Base-by-base conservation (phyloP, 148 eudicot species). In the Nepenthes gracilis region DNA sequence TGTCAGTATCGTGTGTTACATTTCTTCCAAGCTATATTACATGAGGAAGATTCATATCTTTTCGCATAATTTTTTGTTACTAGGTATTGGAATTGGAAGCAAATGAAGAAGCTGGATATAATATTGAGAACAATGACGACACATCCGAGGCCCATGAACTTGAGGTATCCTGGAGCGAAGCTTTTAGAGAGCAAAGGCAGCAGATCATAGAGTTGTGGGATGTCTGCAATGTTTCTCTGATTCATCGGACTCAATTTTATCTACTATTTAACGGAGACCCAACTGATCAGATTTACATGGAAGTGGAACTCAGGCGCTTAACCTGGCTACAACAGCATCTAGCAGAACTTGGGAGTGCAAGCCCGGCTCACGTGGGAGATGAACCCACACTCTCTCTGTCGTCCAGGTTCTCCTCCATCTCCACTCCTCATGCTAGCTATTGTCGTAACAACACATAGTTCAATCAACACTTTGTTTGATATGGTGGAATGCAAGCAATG, bases 231-330 rank as follows among this genome's bases (percentile, higher is more conserved):
- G 90, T 81, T 33, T 84, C 90, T 33, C 79, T 81, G 48, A 81
- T 84, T 64, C 90, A 84, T 71, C 72, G 90, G 73, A 78, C 90
- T 38, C 90, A 81, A 55, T 84, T 84, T 54, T 84, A 84, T 73
- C 69, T 84, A 40, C 57, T 84, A 59, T 84, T 81, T 45, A 81
- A 79, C 54, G 86, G 86, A 12, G 90, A 84, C 62, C 72, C 71
- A 38, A 80, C 86, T 58, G 86, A 84, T 62, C 82, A 81, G 62
- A 84, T 84, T 32, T 84, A 84, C 66, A 60, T 84, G 80, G 90
- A 81, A 77, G 86, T 84, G 2, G 90, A 84, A 60, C 82, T 81
- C 14, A 68, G 84, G 68, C 84, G 86, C 64, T 67, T 84, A 54
- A 67, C 74, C 37, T 84, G 84, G 86, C 68, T 81, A 48, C 85